A percentile compares a stretch with the other conserved stretches of the same genome.
Evolutionary conservation across 1,139 yeast species (phyloP).

Genomic region (Lodderomyces beijingensis): DNA sequence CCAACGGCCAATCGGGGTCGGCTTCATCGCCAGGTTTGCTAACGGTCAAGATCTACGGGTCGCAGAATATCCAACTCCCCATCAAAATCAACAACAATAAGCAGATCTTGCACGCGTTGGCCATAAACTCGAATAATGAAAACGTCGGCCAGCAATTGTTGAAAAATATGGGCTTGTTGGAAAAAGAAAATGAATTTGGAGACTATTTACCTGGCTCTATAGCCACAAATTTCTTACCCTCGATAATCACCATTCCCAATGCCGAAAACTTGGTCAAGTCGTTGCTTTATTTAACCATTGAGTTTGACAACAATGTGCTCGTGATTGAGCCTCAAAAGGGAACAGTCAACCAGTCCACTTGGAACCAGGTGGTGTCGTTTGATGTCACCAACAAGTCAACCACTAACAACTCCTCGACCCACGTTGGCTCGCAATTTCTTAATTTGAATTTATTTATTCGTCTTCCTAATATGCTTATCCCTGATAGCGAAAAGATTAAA

Average conservation of each 20-base stretch:
- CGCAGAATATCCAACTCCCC: conserved; percentile 59
- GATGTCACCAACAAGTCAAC: conserved; percentile 71
- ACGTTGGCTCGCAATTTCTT: conserved; percentile 35
- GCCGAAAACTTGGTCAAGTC: conserved; percentile 48
- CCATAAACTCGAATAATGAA: conserved; percentile 42
- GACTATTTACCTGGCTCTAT: conserved; percentile 27
- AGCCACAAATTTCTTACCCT: conserved; percentile 54
- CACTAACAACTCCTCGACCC: conserved; percentile 2
- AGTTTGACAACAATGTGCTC: conserved; percentile 77
- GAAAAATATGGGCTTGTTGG: conserved; percentile 25
- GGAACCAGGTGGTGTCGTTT: conserved; percentile 87
- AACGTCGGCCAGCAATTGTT: conserved; percentile 34
- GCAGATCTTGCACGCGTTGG: conserved; percentile 49
- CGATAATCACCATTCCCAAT: conserved; percentile 60
- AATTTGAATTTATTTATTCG: conserved; percentile 73
- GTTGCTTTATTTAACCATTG: conserved; percentile 64
- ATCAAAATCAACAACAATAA: conserved; percentile 51
- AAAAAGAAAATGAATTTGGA: conserved; percentile 18
- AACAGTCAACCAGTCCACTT: conserved; percentile 48
- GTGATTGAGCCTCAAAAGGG: conserved; percentile 81
- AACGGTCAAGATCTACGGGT: conserved; percentile 64
- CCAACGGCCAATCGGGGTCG: conserved; percentile 5
- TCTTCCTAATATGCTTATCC: conserved; percentile 63
- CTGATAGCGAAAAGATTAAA: conserved; percentile 33
- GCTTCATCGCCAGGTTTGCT: conserved; percentile 56